Conservation (phyloP, 805 yeast species). For the Naumovozyma castellii region DNA sequence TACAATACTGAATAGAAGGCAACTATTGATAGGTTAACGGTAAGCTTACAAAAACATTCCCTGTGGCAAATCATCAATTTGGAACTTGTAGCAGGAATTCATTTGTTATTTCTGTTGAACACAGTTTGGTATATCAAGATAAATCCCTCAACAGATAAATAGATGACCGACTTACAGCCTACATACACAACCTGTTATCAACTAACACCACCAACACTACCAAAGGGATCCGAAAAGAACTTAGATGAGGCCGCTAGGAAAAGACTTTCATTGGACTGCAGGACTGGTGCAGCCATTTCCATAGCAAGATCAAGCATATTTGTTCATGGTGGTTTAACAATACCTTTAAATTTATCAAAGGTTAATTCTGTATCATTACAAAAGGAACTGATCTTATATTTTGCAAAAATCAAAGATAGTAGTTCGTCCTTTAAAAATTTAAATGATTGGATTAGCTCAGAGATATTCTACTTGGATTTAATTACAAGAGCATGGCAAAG, state of each 20-base stretch:
- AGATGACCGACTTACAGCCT: slow-evolving; percentile 56
- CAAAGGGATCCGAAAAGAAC: slow-evolving; percentile 7
- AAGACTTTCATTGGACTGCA: slow-evolving; percentile 43
- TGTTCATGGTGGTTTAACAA: slow-evolving; percentile 59
- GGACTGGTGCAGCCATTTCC: slow-evolving; percentile 61
- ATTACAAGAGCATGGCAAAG: slow-evolving; percentile 51
- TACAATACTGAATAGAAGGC: no score
- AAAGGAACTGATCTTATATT: slow-evolving; percentile 30
- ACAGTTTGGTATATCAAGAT: no score
- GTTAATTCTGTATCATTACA: slow-evolving; percentile 35
- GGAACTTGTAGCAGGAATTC: no score
- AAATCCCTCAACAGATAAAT: background rate
- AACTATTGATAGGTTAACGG: no score
- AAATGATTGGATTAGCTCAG: slow-evolving; percentile 46
- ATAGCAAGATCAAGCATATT: slow-evolving; percentile 51
- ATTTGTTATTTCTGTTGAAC: background rate
- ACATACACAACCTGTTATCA: slow-evolving; percentile 53
- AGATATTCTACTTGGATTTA: slow-evolving; percentile 50
- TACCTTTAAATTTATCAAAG: slow-evolving; percentile 42
- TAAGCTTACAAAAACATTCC: no score
- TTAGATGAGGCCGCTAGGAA: slow-evolving; percentile 37
- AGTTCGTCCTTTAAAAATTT: slow-evolving; percentile 19
- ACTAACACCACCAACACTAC: slow-evolving; percentile 43
- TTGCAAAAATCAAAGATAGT: slow-evolving; percentile 19
- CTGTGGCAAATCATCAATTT: no score